Evolutionary conservation across 331 rosid genomes (phyloP).

Genomic region (Malus hybrid): DNA sequence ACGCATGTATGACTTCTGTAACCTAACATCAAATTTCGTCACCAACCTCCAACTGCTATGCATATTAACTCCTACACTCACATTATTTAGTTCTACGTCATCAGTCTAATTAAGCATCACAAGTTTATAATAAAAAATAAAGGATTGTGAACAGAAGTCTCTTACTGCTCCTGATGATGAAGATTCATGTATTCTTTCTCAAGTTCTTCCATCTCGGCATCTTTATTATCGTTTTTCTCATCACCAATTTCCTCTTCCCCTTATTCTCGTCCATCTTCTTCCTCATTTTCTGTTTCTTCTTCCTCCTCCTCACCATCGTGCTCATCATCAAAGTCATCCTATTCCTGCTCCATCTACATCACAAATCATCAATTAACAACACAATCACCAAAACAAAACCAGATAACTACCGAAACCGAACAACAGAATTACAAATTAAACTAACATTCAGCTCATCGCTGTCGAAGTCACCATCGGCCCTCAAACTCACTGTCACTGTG

Average conservation of each 20-base stretch:
- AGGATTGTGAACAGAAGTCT: too few relatives aligned
- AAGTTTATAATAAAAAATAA: too few relatives aligned
- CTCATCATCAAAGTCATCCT: conserved; percentile 10
- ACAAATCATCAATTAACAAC: conserved; percentile 16
- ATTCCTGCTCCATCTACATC: conserved; percentile 39
- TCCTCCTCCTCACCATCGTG: conserved; percentile 15
- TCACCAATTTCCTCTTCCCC: conserved; percentile 17
- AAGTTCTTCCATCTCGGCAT: conserved; percentile 68
- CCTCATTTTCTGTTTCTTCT: too few relatives aligned
- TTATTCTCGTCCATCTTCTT: conserved; percentile 25
- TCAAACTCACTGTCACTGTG: conserved; percentile 49
- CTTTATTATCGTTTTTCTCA: conserved; percentile 18
- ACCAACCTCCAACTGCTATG: background rate
- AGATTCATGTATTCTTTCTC: too few relatives aligned
- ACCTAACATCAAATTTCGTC: too few relatives aligned
- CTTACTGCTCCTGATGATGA: too few relatives aligned
- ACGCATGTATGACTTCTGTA: too few relatives aligned
- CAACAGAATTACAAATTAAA: background rate
- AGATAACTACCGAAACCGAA: background rate
- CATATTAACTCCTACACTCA: too few relatives aligned
- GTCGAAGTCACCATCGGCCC: too few relatives aligned
- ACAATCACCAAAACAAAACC: background rate
- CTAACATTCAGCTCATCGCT: conserved; percentile 11
- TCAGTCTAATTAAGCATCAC: too few relatives aligned
- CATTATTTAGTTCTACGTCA: too few relatives aligned